Evolutionary conservation across 2,329 filamentous ascomycete genomes (phyloP).

Genomic region (Arthrobotrys sphaeroides): DNA sequence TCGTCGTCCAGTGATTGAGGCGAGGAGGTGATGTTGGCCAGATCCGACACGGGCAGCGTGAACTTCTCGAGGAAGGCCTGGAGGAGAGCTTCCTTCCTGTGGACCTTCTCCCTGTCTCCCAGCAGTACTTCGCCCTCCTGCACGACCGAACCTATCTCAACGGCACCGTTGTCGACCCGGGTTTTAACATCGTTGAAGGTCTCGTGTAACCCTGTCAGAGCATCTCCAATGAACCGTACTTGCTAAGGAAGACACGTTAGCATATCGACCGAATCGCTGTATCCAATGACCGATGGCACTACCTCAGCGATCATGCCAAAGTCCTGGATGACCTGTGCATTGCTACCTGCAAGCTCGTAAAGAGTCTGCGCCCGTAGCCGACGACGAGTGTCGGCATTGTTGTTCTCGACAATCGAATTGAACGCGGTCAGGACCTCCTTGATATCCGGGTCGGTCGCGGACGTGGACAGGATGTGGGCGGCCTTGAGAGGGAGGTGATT

Average conservation of each 20-base stretch:
- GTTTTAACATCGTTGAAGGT: conserved; percentile 27
- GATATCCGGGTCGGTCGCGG: conserved; percentile 45
- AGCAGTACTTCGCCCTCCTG: conserved; percentile 65
- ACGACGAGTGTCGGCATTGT: conserved; percentile 46
- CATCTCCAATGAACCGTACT: conserved; percentile 32
- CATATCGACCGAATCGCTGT: not conserved
- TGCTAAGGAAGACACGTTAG: conserved; percentile 20
- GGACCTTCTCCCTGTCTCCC: conserved; percentile 75
- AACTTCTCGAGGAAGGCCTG: conserved; percentile 83
- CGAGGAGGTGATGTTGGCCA: conserved; percentile 77
- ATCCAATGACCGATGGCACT: not conserved
- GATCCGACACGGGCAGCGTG: conserved; percentile 81
- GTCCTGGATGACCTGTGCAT: conserved; percentile 33
- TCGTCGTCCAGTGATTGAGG: conserved; percentile 83
- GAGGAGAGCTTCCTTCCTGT: conserved; percentile 81
- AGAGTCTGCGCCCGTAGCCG: conserved; percentile 29
- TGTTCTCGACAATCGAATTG: conserved; percentile 31
- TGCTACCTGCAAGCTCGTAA: conserved; percentile 29
- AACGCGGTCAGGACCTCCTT: conserved; percentile 42
- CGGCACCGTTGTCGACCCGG: conserved; percentile 19
- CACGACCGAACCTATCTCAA: conserved; percentile 20
- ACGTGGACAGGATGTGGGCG: conserved; percentile 31
- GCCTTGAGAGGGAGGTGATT: conserved; percentile 32
- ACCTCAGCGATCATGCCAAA: conserved; percentile 42
- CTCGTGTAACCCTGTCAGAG: conserved; percentile 23